A percentile compares a stretch with the other conserved stretches of the same genome.
Conservation (phyloP, 2,329 filamentous ascomycete genomes). For the Scolecobasidium constrictum region DNA sequence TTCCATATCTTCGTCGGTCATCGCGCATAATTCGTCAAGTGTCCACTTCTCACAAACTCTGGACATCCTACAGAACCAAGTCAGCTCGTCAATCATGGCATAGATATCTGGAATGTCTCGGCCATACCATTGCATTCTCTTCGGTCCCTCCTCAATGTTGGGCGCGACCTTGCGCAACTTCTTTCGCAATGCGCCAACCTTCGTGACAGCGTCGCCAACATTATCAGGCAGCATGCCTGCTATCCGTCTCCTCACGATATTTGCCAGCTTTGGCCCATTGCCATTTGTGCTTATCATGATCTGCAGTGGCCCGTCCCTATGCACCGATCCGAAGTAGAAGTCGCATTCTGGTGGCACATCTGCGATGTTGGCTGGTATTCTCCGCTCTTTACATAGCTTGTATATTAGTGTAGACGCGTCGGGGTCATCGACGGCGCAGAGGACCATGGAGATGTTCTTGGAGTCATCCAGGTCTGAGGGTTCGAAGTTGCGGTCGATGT, state of each 20-base stretch:
- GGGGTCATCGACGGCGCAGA: slow-evolving; percentile 88
- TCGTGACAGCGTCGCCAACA: slow-evolving; percentile 74
- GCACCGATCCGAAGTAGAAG: slow-evolving; percentile 95
- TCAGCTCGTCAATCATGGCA: slow-evolving; percentile 2
- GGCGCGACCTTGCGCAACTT: slow-evolving; percentile 73
- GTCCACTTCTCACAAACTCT: slow-evolving; percentile 80
- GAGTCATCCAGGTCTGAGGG: slow-evolving; percentile 69
- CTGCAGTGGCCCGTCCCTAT: slow-evolving; percentile 89
- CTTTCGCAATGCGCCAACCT: slow-evolving; percentile 68
- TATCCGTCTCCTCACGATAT: slow-evolving; percentile 74
- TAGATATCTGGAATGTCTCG: slow-evolving; percentile 1
- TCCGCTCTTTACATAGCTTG: slow-evolving; percentile 79
- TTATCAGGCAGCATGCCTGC: slow-evolving; percentile 65
- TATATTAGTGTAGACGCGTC: slow-evolving; percentile 83
- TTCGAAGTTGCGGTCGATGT: slow-evolving; percentile 75
- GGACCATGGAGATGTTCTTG: slow-evolving; percentile 69
- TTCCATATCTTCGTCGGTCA: slow-evolving; percentile 75
- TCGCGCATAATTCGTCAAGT: slow-evolving; percentile 71
- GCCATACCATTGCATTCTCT: slow-evolving; percentile 80
- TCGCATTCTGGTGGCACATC: slow-evolving; percentile 96
- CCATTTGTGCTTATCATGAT: slow-evolving; percentile 99
- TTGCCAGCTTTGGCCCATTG: slow-evolving; percentile 84
- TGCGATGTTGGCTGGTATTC: slow-evolving; percentile 87
- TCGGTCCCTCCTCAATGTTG: slow-evolving; percentile 59
- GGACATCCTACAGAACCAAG: slow-evolving; percentile 68